Conservation (phyloP, 495 filamentous ascomycete genomes). For the Daldinia childiae region DNA sequence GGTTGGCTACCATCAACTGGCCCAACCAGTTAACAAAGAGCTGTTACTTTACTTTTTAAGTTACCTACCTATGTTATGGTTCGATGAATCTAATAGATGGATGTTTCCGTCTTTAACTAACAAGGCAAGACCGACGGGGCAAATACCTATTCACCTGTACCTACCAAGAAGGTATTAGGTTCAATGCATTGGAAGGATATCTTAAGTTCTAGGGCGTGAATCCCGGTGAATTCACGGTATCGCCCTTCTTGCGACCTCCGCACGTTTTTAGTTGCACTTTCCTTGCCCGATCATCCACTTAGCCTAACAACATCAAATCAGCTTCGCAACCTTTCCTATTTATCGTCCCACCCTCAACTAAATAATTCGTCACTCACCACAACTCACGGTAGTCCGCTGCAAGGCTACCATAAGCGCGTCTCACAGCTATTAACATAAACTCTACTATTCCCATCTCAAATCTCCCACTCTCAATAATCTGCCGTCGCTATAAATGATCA, state of each 20-base stretch:
- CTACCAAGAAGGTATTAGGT: not conserved
- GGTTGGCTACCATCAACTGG: not conserved
- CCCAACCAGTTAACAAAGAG: conserved; percentile 5
- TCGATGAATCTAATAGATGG: conserved; percentile 9
- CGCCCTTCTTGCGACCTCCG: not conserved
- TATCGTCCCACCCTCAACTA: conserved; percentile 14
- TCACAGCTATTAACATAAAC: conserved; percentile 11
- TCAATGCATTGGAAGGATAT: too few species aligned
- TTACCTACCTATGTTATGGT: not conserved
- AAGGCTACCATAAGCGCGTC: conserved; percentile 36
- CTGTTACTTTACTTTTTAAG: not conserved
- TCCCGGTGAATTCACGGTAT: conserved; percentile 3
- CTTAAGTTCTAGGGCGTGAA: conserved; percentile 5
- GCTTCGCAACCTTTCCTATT: conserved; percentile 12
- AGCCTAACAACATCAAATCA: conserved; percentile 5
- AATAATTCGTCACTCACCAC: conserved; percentile 7
- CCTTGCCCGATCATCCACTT: not conserved
- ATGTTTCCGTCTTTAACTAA: conserved; percentile 40
- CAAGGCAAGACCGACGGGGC: conserved; percentile 24
- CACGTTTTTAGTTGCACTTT: conserved; percentile 22
- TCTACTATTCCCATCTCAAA: not conserved
- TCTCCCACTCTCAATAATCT: not conserved
- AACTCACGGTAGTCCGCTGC: conserved; percentile 12
- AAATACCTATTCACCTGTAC: conserved; percentile 4
- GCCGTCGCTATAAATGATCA: conserved; percentile 19